These are phyloP conservation scores for Zygosaccharomyces pseudorouxii DNA, from an alignment of 805 yeast species.

Conservation along the genomic window DNA sequence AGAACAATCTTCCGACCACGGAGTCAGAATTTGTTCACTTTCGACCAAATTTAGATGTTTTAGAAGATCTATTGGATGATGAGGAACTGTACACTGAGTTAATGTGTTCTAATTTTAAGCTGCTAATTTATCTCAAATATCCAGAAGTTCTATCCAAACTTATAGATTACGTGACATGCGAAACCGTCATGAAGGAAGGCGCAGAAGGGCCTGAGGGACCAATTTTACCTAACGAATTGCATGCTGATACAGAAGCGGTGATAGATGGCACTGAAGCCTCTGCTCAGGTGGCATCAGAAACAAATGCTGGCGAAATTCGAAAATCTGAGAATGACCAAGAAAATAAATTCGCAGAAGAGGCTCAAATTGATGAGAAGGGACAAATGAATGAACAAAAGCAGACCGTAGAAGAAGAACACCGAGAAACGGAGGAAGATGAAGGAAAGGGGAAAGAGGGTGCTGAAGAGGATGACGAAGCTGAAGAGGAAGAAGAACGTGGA, in stretches of 20 bases:
- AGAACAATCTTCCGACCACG: constrained; percentile 30
- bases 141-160: constrained; percentile 68
- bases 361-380: constrained; percentile 11
- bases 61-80: constrained; percentile 66
- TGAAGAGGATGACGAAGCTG: constrained; percentile 11
- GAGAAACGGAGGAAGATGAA: constrained; percentile 6
- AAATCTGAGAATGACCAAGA: constrained; percentile 3
- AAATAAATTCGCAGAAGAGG: constrained; percentile 6
- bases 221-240: constrained; percentile 10
- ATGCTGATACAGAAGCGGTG: constrained; percentile 16
- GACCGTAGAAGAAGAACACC: constrained; percentile 5
- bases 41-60: constrained; percentile 39
- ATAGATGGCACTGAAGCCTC: constrained; percentile 10
- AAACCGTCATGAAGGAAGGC: constrained; percentile 31
- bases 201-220: constrained; percentile 20
- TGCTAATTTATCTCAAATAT: constrained; percentile 74
- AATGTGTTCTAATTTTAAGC: constrained; percentile 63
- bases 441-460: constrained; percentile 12
- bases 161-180: constrained; percentile 57
- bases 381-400: constrained; percentile 1
- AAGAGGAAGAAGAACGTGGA: constrained; percentile 20
- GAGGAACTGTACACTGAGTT: constrained; percentile 71
- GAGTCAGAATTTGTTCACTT: constrained; percentile 36
- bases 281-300: constrained; percentile 14
- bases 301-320: constrained; percentile 11